A percentile compares a stretch with the other conserved stretches of the same genome.
Conservation (phyloP, 2,329 filamentous ascomycete genomes). For the Ophiognomonia clavigignenti-juglandacearum region DNA sequence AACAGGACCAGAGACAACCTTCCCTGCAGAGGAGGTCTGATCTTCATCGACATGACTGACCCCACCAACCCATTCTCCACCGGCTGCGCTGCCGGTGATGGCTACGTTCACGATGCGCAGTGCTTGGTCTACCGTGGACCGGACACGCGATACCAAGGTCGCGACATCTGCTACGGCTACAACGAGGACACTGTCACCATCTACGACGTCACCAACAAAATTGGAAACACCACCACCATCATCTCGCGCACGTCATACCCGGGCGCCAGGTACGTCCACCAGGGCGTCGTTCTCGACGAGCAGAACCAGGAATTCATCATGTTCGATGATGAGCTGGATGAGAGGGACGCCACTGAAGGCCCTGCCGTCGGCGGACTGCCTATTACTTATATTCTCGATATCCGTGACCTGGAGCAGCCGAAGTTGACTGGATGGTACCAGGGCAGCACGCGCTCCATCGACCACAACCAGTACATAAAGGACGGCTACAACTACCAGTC, state of each 20-base stretch:
- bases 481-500: constrained; percentile 41
- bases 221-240: constrained; percentile 34
- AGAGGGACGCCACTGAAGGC: constrained; percentile 31
- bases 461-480: constrained; percentile 45
- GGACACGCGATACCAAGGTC: constrained; percentile 37
- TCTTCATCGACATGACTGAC: constrained; percentile 53
- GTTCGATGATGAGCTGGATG: constrained; percentile 50
- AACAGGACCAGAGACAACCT: constrained; percentile 21
- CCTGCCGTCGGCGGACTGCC: constrained; percentile 38
- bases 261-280: constrained; percentile 54
- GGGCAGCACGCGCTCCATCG: constrained; percentile 35
- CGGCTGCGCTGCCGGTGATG: constrained; percentile 49
- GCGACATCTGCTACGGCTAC: constrained; percentile 44
- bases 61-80: constrained; percentile 46
- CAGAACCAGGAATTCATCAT: constrained; percentile 41
- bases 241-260: constrained; percentile 49
- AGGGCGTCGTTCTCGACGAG: constrained; percentile 48
- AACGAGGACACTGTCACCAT: constrained; percentile 34
- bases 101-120: constrained; percentile 58
- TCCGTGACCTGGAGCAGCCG: constrained; percentile 36
- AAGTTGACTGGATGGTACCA: constrained; percentile 39
- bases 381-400: constrained; percentile 48
- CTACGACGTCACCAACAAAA: constrained; percentile 48
- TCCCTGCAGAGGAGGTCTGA: constrained; percentile 44
- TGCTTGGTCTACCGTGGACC: constrained; percentile 50